Conservation (phyloP, 2,329 filamentous ascomycete species). For the Colletotrichum sp. region DNA sequence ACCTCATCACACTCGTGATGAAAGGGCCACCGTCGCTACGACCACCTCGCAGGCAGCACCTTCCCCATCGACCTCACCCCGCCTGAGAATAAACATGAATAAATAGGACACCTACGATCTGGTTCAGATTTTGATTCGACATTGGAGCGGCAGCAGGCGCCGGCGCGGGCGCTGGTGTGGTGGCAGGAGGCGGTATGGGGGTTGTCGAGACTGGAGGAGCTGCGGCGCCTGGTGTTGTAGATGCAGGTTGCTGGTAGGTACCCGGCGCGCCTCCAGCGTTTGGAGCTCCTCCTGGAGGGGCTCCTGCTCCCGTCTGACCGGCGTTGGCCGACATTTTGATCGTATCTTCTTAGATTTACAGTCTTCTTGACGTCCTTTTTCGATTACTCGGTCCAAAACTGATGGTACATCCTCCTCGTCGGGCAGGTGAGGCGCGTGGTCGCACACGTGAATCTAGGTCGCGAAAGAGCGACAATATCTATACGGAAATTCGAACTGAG, state of each 20-base stretch:
- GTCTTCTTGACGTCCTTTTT: not conserved
- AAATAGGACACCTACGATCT: conserved; percentile 75
- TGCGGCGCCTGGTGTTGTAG: not conserved
- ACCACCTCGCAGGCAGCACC: not conserved
- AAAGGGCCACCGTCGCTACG: not conserved
- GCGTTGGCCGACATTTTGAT: conserved; percentile 10
- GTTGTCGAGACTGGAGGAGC: conserved; percentile 31
- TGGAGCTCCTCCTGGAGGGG: not conserved
- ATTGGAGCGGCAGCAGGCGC: conserved; percentile 48
- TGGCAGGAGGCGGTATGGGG: conserved; percentile 23
- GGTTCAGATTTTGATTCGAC: conserved; percentile 90
- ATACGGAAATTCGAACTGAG: not conserved
- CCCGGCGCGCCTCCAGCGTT: conserved; percentile 2
- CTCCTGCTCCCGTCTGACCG: conserved; percentile 7
- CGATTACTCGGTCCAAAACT: not conserved
- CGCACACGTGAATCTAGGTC: not conserved
- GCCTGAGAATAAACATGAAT: not conserved
- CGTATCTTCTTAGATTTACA: not conserved
- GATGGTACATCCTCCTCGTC: not conserved
- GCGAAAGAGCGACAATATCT: not conserved
- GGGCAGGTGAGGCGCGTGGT: not conserved
- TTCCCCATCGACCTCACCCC: not conserved
- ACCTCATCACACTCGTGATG: not conserved
- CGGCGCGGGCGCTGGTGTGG: conserved; percentile 22
- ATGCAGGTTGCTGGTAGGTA: conserved; percentile 6